Percentiles rank a stretch among this genome's conserved stretches.
Conservation (phyloP, 495 filamentous ascomycete genomes). For the Hypoxylon cercidicola region DNA sequence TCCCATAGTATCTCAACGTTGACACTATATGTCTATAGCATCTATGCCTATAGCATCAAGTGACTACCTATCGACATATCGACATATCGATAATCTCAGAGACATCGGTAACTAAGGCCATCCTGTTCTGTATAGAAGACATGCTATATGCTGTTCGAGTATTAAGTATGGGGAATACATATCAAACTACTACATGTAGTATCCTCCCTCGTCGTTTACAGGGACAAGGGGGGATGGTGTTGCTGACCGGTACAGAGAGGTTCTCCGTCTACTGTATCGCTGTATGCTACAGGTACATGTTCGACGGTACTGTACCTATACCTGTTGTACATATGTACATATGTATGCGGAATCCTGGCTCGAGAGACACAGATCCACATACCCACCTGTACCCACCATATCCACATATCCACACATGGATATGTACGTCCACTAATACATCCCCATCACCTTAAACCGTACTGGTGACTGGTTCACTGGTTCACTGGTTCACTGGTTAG, state of each 20-base stretch:
- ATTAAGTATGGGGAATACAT: too few species aligned
- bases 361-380: too few species aligned
- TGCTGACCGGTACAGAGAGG: conserved; percentile 8
- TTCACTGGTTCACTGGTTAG: conserved; percentile 24
- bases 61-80: conserved; percentile 23
- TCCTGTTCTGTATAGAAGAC: conserved; percentile 1
- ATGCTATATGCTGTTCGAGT: background rate
- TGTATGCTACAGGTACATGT: background rate
- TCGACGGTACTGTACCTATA: background rate
- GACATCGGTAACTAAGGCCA: conserved; percentile 12
- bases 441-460: conserved; percentile 34
- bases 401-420: conserved; percentile 13
- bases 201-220: conserved; percentile 5
- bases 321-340: too few species aligned
- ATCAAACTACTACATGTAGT: background rate
- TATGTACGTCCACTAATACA: conserved; percentile 3
- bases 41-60: conserved; percentile 24
- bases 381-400: background rate
- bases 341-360: background rate
- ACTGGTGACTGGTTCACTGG: conserved; percentile 13
- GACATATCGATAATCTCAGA: conserved; percentile 19
- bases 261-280: conserved; percentile 6
- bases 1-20: conserved; percentile 25
- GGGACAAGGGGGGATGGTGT: conserved; percentile 11
- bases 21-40: conserved; percentile 26